Percentiles rank a stretch among this genome's conserved stretches.
phyloP scores from a whole-genome alignment of 345 rosid species.

The Salix caprea region DNA sequence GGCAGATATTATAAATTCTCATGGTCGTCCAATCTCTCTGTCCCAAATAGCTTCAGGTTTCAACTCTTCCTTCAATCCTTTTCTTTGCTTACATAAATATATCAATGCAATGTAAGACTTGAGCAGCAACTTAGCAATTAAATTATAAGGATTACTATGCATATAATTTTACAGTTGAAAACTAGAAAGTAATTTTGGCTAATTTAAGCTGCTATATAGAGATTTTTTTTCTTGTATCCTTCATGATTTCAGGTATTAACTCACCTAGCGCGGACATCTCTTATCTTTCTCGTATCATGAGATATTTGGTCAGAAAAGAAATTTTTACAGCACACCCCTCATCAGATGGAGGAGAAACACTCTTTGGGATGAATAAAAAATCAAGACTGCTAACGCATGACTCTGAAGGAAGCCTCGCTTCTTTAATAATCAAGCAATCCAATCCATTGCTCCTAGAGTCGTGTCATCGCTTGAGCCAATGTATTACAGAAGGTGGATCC shows the following conservation, averaged over 20 bases:
- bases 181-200: too few relatives aligned
- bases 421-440: conserved; percentile 22
- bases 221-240: too few relatives aligned
- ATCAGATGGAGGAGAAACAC: conserved; percentile 17
- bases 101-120: too few relatives aligned
- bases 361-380: conserved; percentile 20
- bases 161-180: too few relatives aligned
- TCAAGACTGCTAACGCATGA: conserved; percentile 33
- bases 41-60: conserved; percentile 25
- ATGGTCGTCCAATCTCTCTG: conserved; percentile 11
- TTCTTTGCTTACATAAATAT: not conserved
- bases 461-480: conserved; percentile 24
- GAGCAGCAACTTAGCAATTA: too few relatives aligned
- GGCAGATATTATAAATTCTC: conserved; percentile 27
- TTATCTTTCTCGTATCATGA: conserved; percentile 25
- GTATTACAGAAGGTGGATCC: conserved; percentile 32
- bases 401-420: conserved; percentile 20
- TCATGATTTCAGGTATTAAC: too few relatives aligned
- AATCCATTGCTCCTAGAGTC: conserved; percentile 19
- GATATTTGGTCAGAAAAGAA: conserved; percentile 17
- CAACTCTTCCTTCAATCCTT: not conserved
- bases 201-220: too few relatives aligned
- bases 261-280: conserved; percentile 4
- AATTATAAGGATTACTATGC: too few relatives aligned
- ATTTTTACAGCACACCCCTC: conserved; percentile 15